Evolutionary conservation across 2,329 filamentous ascomycete species (phyloP), one percentile per base, ranked within the genome.

Genomic region (Paraconiothyrium brasiliense): DNA sequence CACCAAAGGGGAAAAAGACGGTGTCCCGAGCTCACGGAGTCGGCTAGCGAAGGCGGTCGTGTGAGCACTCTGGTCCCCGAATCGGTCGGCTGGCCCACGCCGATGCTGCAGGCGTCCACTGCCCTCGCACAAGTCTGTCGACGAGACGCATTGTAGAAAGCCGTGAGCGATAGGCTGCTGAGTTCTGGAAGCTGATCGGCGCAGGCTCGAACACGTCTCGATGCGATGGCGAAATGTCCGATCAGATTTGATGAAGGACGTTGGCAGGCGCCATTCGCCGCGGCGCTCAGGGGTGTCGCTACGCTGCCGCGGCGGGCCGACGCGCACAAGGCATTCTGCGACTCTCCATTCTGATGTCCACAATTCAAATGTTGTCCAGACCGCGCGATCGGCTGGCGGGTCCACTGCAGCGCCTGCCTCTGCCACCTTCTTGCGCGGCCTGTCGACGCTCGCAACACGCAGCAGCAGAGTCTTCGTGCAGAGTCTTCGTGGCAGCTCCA

Each of bases 21-120:
- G 8, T 20, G 14, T 37, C 43, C 52, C 41, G 39, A 32, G 54
- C 43, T 47, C 7, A 46, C 24, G 52, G 14, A 55, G n/a, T 37
- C 20, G 54, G 54, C 30, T 56, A 56, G 51, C 51, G 51, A 54
- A n/a, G 24, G 24, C 27, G 22, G 37, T 13, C 11, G 13, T 22
- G 54, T 56, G 32, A 48, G 54, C 54, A 56, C 30, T 27, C 39
- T 55, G 52, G 52, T 46, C 39, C 39, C 52, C 52, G 39, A 55
- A 20, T 3, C 24, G 52, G 52, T 22, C 27, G 43, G 10, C 4
- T 46, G 43, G 43, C 43, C 20, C 27, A 30, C 27, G 27, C 27
- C 27, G 27, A 30, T 46, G 39, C 39, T 24, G 50, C 7, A 54
- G 50, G 34, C 50, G 50, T 32, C 37, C 11, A 9, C 32, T 37